A percentile compares a stretch with the other conserved stretches of the same genome.
Evolutionary conservation across 805 yeast species (phyloP).

Genomic region (Saturnispora saitoi): DNA sequence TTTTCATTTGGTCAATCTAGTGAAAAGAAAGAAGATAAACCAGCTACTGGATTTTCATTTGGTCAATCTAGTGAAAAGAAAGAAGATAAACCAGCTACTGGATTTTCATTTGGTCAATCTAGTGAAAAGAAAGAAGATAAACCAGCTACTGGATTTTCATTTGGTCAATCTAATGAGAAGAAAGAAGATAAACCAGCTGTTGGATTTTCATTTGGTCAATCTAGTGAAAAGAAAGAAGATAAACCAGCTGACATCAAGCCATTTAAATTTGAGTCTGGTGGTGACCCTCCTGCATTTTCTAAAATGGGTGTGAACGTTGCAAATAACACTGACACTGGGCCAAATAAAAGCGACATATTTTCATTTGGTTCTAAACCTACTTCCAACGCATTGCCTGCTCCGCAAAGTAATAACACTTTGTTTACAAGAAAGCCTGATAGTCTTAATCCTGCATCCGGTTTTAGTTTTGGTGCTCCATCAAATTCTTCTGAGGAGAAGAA

Average conservation of each 20-base stretch:
- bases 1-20: constrained; percentile 1
- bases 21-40: too few relatives aligned
- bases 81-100: too few relatives aligned
- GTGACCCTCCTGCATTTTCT: not conserved
- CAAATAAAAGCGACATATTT: not conserved
- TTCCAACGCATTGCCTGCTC: too few relatives aligned
- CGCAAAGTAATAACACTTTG: too few relatives aligned
- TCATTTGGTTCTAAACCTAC: not conserved
- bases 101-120: too few relatives aligned
- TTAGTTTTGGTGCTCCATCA: not conserved
- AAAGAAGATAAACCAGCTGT: too few relatives aligned
- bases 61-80: too few relatives aligned
- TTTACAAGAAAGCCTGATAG: too few relatives aligned
- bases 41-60: too few relatives aligned
- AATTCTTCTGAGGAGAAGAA: not conserved
- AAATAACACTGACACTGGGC: not conserved
- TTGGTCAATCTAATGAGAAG: too few relatives aligned
- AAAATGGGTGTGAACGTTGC: not conserved
- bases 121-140: too few relatives aligned
- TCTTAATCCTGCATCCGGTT: constrained; percentile 2
- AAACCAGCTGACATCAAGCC: not conserved
- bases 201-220: constrained; percentile 11
- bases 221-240: not conserved
- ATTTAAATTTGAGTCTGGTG: not conserved
- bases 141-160: too few relatives aligned